Conservation (phyloP, 2,329 filamentous ascomycete genomes). For the Apiospora marii region DNA sequence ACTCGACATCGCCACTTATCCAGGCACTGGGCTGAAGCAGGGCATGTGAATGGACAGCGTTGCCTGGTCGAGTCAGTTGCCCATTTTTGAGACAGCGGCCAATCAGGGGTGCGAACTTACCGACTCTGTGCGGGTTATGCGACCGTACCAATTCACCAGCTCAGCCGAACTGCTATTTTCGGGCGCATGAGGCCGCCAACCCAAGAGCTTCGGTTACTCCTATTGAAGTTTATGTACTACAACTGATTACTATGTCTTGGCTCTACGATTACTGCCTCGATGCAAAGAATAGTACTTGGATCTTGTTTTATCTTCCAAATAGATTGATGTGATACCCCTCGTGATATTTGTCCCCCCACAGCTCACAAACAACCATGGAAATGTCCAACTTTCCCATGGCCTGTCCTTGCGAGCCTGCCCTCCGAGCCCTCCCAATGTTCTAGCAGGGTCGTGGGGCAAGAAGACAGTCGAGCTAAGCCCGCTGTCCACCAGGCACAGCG, state of each 20-base stretch:
- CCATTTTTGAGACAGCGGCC: not conserved
- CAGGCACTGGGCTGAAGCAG: constrained; percentile 12
- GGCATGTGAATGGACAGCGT: constrained; percentile 13
- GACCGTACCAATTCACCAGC: not conserved
- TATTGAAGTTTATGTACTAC: not conserved
- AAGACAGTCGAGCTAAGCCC: not conserved
- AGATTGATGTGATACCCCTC: not conserved
- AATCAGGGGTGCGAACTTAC: not conserved
- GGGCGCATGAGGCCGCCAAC: constrained; percentile 11
- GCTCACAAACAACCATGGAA: not conserved
- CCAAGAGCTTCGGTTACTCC: not conserved
- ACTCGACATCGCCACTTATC: constrained; percentile 1
- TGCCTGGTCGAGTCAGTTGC: constrained; percentile 8
- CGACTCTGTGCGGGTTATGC: not conserved
- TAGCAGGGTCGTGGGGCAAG: not conserved
- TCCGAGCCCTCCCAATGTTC: not conserved
- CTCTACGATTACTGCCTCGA: not conserved
- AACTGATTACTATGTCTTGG: not conserved
- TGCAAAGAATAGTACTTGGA: not conserved
- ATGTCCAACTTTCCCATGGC: not conserved
- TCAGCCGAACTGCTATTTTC: not conserved
- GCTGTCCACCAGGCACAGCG: not conserved
- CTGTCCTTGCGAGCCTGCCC: not conserved
- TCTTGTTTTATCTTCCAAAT: not conserved
- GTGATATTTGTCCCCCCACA: not conserved